Base-by-base conservation (phyloP, 1,284 basidiomycete species). In the Ganoderma boninense region DNA sequence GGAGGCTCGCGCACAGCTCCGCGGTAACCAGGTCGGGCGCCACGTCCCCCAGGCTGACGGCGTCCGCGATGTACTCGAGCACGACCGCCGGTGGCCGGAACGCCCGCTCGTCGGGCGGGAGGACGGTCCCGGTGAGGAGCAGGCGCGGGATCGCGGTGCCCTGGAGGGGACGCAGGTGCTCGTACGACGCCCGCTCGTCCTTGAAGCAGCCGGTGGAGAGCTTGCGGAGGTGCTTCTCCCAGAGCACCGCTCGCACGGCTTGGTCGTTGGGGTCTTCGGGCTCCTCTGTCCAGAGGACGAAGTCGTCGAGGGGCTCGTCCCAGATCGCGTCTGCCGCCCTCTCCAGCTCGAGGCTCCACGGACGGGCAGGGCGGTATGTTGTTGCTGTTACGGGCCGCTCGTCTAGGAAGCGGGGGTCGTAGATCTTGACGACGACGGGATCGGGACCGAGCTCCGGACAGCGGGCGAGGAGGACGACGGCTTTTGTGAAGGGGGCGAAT, bases 11-110 rank as follows among this genome's bases (percentile, higher is more conserved):
- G 61, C 64, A 65, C 42, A 63, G 7, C 56, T 43, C 52, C 1
- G 18, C 18, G 14, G 62, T 35, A 40, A 68, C 46, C 54, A 32
- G 29, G 6, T 54, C 67, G 4, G 4, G 20, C 6, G 64, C 20
- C 13, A 71, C 40, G 29, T 65, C 61, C 13, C 26, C 4, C 32
- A 71, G 65, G 18, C 23, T 49, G 56, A 69, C 40, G 2, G 70
- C 67, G 59, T 71, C 70, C 4, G 60, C 62, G 56, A 71, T 65
- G 65, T 67, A 67, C 46, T 71, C 70, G 0, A 69, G 14, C 44
- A 69, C 43, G 29, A 71, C n/a, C 4, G 66, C 70, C 14, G 65
- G 52, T 2, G 56, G 66, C 7, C 52, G 38, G 18, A 68, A 40
- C 10, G 64, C 70, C 2, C 70, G 67, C 43, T 67, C 66, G 59